Conservation (phyloP, 2,329 filamentous ascomycete genomes). For the Trichoderma brevicompactum region DNA sequence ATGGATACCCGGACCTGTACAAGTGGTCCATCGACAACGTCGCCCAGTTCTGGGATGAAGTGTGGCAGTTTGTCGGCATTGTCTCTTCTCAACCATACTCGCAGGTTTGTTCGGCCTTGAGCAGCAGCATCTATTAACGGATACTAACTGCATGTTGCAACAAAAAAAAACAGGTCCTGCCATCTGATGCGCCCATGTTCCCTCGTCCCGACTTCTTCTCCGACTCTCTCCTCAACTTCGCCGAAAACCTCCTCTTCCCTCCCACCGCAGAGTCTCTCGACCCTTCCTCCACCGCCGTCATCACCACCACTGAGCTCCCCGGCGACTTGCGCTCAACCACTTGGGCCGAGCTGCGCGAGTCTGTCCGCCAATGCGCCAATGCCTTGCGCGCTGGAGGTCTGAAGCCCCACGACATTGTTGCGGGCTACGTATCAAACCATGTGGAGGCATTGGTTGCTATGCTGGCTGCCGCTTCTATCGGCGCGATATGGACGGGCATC, state of each 20-base stretch:
- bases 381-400: constrained; percentile 71
- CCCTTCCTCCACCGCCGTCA: constrained; percentile 68
- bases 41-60: constrained; percentile 78
- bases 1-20: constrained; percentile 75
- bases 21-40: constrained; percentile 82
- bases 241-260: constrained; percentile 91
- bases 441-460: constrained; percentile 85
- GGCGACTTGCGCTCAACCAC: constrained; percentile 61
- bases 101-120: constrained; percentile 50
- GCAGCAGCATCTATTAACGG: background rate
- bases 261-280: constrained; percentile 47
- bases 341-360: constrained; percentile 80
- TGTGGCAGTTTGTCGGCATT: constrained; percentile 83
- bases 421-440: constrained; percentile 86
- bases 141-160: background rate
- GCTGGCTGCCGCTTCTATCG: constrained; percentile 79
- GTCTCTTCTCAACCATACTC: constrained; percentile 67
- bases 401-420: constrained; percentile 59
- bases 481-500: constrained; percentile 90
- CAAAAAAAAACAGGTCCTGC: constrained; percentile 63
- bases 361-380: constrained; percentile 73
- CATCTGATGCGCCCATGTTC: constrained; percentile 72
- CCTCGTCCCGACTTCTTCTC: constrained; percentile 86
- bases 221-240: constrained; percentile 83
- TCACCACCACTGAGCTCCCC: constrained; percentile 77